These are phyloP conservation scores for Flammula alnicola DNA, from an alignment of 1,284 basidiomycete genomes.

Conservation along the genomic window DNA sequence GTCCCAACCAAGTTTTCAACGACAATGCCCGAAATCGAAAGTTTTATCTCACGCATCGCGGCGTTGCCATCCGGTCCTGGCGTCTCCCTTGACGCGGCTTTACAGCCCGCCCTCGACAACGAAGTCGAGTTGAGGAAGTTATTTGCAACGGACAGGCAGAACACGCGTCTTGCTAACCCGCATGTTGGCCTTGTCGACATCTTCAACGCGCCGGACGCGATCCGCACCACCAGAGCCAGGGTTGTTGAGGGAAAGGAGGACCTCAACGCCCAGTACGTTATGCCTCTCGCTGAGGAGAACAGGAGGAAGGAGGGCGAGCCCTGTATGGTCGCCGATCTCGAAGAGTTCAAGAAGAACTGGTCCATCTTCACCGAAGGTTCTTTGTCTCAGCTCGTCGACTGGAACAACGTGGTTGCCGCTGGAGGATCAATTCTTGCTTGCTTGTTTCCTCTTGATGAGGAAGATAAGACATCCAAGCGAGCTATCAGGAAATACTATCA, in stretches of 20 bases:
- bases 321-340: conserved; percentile 48
- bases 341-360: conserved; percentile 64
- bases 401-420: conserved; percentile 63
- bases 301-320: conserved; percentile 47
- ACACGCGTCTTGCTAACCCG: conserved; percentile 46
- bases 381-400: conserved; percentile 54
- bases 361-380: conserved; percentile 59
- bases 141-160: conserved; percentile 54
- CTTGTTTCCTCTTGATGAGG: too few relatives aligned
- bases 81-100: conserved; percentile 44
- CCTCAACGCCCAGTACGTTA: conserved; percentile 44
- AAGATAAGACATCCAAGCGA: conserved; percentile 51
- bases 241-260: conserved; percentile 44
- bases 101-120: conserved; percentile 55
- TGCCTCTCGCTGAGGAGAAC: conserved; percentile 43
- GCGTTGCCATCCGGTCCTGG: conserved; percentile 32
- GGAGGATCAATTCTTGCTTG: conserved; percentile 63
- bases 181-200: conserved; percentile 60
- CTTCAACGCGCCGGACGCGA: conserved; percentile 49
- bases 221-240: conserved; percentile 49
- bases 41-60: conserved; percentile 29
- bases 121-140: conserved; percentile 56
- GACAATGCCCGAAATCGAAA: conserved; percentile 25
- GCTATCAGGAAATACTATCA: conserved; percentile 60
- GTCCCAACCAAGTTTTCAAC: too few relatives aligned